Evolutionary conservation across 2,329 filamentous ascomycete species (phyloP).

Genomic region (Setomelanomma holmii): DNA sequence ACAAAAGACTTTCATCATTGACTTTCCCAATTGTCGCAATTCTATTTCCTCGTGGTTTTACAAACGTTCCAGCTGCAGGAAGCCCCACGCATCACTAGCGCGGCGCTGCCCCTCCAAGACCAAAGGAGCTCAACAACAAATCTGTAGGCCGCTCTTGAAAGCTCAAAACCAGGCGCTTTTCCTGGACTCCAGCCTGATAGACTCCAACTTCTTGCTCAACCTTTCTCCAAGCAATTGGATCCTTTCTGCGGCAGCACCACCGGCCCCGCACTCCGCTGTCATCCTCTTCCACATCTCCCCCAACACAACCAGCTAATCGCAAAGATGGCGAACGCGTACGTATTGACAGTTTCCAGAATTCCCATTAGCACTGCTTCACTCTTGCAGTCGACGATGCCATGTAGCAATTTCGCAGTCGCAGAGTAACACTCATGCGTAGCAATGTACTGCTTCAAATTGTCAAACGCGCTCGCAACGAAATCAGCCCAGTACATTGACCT

Average conservation of each 20-base stretch:
- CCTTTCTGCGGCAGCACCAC: slow-evolving; percentile 11
- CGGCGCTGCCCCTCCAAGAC: slow-evolving; percentile 30
- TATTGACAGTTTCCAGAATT: too few species aligned
- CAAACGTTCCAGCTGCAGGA: slow-evolving; percentile 20
- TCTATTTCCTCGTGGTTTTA: slow-evolving; percentile 18
- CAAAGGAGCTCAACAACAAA: slow-evolving; percentile 32
- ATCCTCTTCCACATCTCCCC: slow-evolving; percentile 13
- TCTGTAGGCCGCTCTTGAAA: slow-evolving; percentile 19
- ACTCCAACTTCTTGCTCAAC: slow-evolving; percentile 4
- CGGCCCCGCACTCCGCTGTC: slow-evolving; percentile 26
- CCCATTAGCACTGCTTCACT: too few species aligned
- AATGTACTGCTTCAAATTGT: slow-evolving; percentile 5
- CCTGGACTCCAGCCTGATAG: slow-evolving; percentile 7
- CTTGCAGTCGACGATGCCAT: neutral
- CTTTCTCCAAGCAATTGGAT: slow-evolving; percentile 17
- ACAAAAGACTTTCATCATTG: slow-evolving; percentile 7
- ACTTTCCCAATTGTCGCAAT: slow-evolving; percentile 9
- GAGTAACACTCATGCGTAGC: too few species aligned
- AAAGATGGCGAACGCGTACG: slow-evolving; percentile 73
- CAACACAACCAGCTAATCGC: slow-evolving; percentile 13
- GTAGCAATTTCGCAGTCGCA: neutral
- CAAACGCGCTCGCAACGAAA: neutral
- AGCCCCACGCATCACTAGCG: slow-evolving; percentile 35
- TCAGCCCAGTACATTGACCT: neutral
- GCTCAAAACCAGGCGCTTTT: slow-evolving; percentile 31